A percentile compares a stretch with the other conserved stretches of the same genome.
phyloP scores from a whole-genome alignment of 106 monocot species.

The Acorus gramineus region DNA sequence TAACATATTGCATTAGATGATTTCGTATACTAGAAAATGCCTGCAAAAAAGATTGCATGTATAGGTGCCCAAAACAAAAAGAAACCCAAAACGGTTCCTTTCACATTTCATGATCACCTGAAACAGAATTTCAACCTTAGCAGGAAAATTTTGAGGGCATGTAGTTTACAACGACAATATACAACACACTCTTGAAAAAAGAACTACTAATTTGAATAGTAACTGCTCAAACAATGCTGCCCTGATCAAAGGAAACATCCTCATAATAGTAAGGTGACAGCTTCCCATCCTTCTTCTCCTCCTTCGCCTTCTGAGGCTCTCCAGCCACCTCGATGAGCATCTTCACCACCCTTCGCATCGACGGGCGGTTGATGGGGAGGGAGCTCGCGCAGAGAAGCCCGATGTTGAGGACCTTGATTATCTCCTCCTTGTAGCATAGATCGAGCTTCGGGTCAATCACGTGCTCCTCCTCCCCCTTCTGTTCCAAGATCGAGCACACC shows the following conservation, averaged over 20 bases:
- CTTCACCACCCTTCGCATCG: slow-evolving; percentile 74
- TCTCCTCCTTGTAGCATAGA: slow-evolving; percentile 32
- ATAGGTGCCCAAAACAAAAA: too few relatives aligned
- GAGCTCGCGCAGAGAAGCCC: slow-evolving; percentile 62
- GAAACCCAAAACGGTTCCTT: too few relatives aligned
- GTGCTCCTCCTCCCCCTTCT: slow-evolving; percentile 39
- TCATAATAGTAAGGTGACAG: slow-evolving; percentile 26
- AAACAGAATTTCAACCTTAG: too few relatives aligned
- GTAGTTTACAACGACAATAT: too few relatives aligned
- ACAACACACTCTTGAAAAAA: too few relatives aligned
- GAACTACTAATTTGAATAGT: too few relatives aligned
- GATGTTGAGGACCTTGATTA: slow-evolving; percentile 46
- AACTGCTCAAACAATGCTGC: slow-evolving; percentile 1
- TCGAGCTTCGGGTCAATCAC: slow-evolving; percentile 53
- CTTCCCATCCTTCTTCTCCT: slow-evolving; percentile 17
- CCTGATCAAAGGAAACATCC: slow-evolving; percentile 6
- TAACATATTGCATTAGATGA: too few relatives aligned
- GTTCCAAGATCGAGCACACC: slow-evolving; percentile 48
- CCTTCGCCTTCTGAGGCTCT: not conserved
- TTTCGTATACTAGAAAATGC: too few relatives aligned
- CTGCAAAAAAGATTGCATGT: too few relatives aligned
- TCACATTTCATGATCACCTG: too few relatives aligned
- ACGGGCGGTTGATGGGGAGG: slow-evolving; percentile 73
- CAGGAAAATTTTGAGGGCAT: too few relatives aligned
- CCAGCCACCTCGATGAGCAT: slow-evolving; percentile 38